Evolutionary conservation across 108 stramenopile species (phyloP), one percentile per base, ranked within the genome.

Genomic region (Skeletonema costatum): DNA sequence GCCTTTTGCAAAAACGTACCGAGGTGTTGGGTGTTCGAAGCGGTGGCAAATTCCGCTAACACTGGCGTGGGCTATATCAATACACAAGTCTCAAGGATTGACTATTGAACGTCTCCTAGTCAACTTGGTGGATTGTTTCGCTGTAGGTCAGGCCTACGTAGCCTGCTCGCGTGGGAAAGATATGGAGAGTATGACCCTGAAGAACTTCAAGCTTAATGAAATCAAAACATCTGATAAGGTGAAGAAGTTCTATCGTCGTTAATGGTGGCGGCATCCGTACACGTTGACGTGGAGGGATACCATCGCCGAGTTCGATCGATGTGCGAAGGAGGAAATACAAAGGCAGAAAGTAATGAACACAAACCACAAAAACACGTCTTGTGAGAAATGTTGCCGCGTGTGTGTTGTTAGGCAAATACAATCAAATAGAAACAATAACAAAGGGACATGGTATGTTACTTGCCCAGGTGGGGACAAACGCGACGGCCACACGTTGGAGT

Each of bases 21-120:
- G 62, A 36, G 71, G 72, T 6, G 56, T 71, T 13, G 64, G 77
- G 2, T n/a, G 69, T n/a, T 0, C 80, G 2, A 60, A 63, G 2
- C 41, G 86, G 7, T 64, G 50, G 60, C 85, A 86, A 53, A 33
- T 86, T 48, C 85, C 87, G 1, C 67, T 88, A n/a, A 56, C 60
- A 36, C 50, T 83, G 2, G 87, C 85, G 14, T 87, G 85, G 85
- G 77, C 81, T 38, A 69, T 77, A 16, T 70, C 77, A n/a, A 61
- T 97, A 31, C 94, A 97, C 77, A 94, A 94, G 69, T 81, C 86
- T 38, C 97, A 97, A 68, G 97, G 97, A 19, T 91, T 93, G 90
- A 93, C 94, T 3, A 71, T 96, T 16, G 83, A 85, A 56, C 75
- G 70, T 29, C 56, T 89, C 16, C 78, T 86, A 32, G 83, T 92